These are phyloP conservation scores for Aquilaria agallochum DNA, from an alignment of 441 rosid species.

Conservation along the genomic window DNA sequence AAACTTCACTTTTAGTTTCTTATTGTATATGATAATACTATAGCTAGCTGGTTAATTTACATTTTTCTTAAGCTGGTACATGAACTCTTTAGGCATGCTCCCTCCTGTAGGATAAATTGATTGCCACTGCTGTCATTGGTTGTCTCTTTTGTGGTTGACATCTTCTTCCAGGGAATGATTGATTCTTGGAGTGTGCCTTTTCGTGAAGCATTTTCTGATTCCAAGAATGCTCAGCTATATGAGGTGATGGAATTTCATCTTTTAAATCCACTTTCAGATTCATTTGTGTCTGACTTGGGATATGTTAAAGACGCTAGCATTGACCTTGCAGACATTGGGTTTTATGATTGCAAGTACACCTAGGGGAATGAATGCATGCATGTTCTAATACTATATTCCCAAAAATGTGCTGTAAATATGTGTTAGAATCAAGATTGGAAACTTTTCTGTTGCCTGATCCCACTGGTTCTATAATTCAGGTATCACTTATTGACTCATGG, in stretches of 20 bases:
- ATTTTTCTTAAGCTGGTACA: not conserved
- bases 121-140: not conserved
- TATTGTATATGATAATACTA: no score
- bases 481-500: conserved; percentile 78
- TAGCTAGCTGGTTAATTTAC: not conserved
- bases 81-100: no score
- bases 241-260: conserved; percentile 46
- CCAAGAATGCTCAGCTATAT: conserved; percentile 60
- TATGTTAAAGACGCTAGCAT: not conserved
- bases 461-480: conserved; percentile 32
- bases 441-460: not conserved
- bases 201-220: conserved; percentile 42
- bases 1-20: no score
- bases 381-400: no score
- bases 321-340: no score
- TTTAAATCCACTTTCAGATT: conserved; percentile 1
- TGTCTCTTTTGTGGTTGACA: conserved; percentile 11
- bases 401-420: no score
- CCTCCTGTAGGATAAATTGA: no score
- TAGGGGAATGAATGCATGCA: no score
- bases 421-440: not conserved
- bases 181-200: conserved; percentile 82
- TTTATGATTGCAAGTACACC: no score
- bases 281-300: conserved; percentile 1
- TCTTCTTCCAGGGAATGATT: conserved; percentile 54